Evolutionary conservation across 495 filamentous ascomycete species (phyloP).

Genomic region (Glarea lozoyensis): DNA sequence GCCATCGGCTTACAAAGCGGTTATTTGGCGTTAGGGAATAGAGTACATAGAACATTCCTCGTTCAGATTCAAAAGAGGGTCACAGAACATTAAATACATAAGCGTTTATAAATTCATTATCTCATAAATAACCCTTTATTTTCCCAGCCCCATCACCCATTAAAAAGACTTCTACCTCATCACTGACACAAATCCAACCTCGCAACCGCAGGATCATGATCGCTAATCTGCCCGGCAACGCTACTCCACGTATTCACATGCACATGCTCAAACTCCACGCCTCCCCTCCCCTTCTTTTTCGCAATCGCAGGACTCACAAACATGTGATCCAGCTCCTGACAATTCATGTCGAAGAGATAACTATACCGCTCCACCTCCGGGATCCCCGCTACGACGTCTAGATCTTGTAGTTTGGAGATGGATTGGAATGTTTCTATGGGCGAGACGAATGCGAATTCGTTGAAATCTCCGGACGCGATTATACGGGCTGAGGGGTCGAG

Average conservation of each 20-base stretch:
- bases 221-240: constrained; percentile 34
- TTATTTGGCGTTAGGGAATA: too few species aligned
- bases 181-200: constrained; percentile 40
- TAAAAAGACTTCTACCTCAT: too few species aligned
- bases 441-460: constrained; percentile 50
- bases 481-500: constrained; percentile 34
- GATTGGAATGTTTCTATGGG: constrained; percentile 36
- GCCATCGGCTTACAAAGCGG: too few species aligned
- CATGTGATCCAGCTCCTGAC: constrained; percentile 53
- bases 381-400: constrained; percentile 40
- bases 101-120: too few species aligned
- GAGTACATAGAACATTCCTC: too few species aligned
- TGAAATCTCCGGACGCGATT: constrained; percentile 49
- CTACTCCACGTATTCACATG: constrained; percentile 53
- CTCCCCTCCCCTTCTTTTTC: too few species aligned
- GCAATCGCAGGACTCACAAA: constrained; percentile 38
- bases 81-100: too few species aligned
- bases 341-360: constrained; percentile 45
- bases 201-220: constrained; percentile 54
- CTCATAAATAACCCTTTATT: too few species aligned
- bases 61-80: too few species aligned
- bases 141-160: too few species aligned
- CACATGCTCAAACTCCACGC: constrained; percentile 47
- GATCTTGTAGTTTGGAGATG: constrained; percentile 36
- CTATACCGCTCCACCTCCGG: constrained; percentile 46